These are phyloP conservation scores for Rhipidocladum racemiflorum DNA, from an alignment of 176 grass and related monocot genomes.

Conservation along the genomic window DNA sequence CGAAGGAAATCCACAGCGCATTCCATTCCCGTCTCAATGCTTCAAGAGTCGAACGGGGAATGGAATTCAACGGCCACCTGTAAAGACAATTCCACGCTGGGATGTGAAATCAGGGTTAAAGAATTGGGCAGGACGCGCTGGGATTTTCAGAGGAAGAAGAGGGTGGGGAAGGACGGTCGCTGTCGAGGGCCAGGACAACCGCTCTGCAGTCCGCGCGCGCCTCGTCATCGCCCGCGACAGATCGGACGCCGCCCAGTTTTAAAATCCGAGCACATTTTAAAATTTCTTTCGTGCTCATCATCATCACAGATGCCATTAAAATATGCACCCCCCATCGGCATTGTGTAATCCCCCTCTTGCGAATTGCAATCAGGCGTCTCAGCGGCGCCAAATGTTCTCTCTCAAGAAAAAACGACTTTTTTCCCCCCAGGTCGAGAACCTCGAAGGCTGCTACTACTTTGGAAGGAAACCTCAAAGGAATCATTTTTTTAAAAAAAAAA, in stretches of 20 bases:
- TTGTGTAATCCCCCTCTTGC: not conserved
- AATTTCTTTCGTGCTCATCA: conserved; percentile 29
- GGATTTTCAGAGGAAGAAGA: not conserved
- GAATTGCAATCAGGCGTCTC: conserved; percentile 11
- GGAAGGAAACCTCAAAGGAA: not conserved
- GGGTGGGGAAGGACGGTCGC: not conserved
- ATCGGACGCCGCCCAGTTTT: conserved; percentile 13
- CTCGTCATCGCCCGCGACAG: conserved; percentile 44
- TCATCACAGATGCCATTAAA: conserved; percentile 36
- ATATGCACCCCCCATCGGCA: not conserved
- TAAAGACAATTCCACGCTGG: conserved; percentile 38
- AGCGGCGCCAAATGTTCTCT: conserved; percentile 18
- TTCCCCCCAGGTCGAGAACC: conserved; percentile 24
- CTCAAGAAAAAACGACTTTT: not conserved
- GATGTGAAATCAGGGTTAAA: conserved; percentile 16
- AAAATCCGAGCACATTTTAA: not conserved
- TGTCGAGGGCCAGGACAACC: conserved; percentile 40
- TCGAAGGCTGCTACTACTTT: not conserved
- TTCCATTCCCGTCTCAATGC: not conserved
- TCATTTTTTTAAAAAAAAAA: not conserved
- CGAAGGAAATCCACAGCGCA: conserved; percentile 17
- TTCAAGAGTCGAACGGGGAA: not conserved
- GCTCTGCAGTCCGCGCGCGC: conserved; percentile 21
- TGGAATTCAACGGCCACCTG: conserved; percentile 34
- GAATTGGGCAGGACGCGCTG: not conserved